Conservation (phyloP, 2,329 filamentous ascomycete genomes). For the Pseudogymnoascus sp. region DNA sequence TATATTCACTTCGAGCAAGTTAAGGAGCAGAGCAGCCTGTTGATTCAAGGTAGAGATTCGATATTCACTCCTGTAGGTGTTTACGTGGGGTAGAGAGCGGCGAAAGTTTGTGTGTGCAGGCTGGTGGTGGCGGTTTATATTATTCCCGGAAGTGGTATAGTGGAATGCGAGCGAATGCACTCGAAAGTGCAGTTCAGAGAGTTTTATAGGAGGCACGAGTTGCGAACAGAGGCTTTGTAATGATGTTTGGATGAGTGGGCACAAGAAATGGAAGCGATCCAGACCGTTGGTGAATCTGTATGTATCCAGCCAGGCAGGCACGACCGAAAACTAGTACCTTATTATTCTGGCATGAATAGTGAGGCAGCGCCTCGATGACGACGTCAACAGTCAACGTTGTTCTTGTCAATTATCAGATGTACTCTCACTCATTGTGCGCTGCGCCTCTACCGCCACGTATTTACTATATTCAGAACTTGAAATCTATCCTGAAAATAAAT, state of each 20-base stretch:
- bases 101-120: background rate
- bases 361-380: constrained; percentile 1
- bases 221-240: background rate
- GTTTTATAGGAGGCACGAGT: background rate
- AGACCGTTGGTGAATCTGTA: background rate
- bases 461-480: background rate
- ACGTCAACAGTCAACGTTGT: background rate
- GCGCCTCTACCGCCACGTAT: background rate
- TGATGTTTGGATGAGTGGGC: background rate
- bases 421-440: background rate
- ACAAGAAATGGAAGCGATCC: background rate
- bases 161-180: background rate
- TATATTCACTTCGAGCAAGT: background rate
- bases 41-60: background rate
- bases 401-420: background rate
- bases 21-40: background rate
- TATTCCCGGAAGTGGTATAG: background rate
- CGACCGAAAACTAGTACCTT: background rate
- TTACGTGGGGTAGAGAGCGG: background rate
- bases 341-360: background rate
- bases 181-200: background rate
- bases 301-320: constrained; percentile 7
- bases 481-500: background rate
- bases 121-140: background rate
- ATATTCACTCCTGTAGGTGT: background rate